These are phyloP conservation scores for Penicillium thymicola DNA, from an alignment of 2,329 filamentous ascomycete genomes.

Conservation along the genomic window DNA sequence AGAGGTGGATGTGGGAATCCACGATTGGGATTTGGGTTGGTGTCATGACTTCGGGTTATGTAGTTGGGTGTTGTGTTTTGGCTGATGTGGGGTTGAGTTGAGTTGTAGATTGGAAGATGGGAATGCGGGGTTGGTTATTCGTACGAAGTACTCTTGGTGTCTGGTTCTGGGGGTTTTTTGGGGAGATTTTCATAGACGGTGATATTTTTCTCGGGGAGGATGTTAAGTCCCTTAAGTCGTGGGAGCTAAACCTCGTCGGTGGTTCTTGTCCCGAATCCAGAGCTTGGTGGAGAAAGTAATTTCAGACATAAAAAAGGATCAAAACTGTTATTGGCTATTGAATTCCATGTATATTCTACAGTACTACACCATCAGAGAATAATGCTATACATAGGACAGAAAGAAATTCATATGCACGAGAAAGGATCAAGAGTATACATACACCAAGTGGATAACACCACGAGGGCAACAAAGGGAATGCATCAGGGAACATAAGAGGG, in stretches of 20 bases:
- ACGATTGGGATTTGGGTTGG: slow-evolving; percentile 54
- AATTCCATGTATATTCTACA: not conserved
- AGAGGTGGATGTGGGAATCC: slow-evolving; percentile 91
- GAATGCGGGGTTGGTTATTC: not conserved
- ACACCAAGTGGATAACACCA: slow-evolving; percentile 4
- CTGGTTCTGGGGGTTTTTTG: not conserved
- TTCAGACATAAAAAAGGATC: not conserved
- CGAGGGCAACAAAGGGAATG: slow-evolving; percentile 3
- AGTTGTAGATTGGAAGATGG: not conserved
- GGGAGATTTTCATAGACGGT: not conserved
- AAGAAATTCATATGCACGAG: slow-evolving; percentile 8
- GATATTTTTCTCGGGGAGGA: not conserved
- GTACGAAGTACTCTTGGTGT: not conserved
- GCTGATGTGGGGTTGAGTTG: not conserved
- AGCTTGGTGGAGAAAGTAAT: not conserved
- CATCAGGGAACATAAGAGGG: slow-evolving; percentile 5
- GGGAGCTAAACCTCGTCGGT: not conserved
- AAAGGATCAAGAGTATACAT: slow-evolving; percentile 8
- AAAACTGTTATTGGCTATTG: not conserved
- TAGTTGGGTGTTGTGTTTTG: not conserved
- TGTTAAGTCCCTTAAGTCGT: not conserved
- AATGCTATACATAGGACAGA: not conserved
- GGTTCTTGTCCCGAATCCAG: slow-evolving; percentile 1
- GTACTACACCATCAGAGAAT: not conserved
- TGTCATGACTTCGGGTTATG: not conserved